These are phyloP conservation scores for Yarrowia sp. DNA, from an alignment of 805 yeast genomes.

Conservation along the genomic window DNA sequence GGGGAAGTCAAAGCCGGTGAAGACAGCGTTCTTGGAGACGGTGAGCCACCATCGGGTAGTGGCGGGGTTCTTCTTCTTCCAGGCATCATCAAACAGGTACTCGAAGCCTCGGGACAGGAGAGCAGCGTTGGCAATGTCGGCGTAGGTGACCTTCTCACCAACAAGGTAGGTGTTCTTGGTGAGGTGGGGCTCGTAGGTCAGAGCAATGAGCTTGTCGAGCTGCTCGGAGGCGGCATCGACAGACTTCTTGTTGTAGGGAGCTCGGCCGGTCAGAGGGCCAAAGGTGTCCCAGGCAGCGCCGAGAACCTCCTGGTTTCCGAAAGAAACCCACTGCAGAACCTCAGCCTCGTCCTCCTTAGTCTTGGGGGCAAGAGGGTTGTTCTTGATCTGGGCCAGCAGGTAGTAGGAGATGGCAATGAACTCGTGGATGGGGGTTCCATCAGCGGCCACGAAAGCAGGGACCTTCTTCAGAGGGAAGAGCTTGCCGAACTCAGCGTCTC, in stretches of 20 bases:
- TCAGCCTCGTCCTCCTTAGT: constrained; percentile 67
- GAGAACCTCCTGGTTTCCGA: constrained; percentile 73
- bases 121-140: constrained; percentile 65
- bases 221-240: constrained; percentile 57
- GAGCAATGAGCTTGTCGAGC: constrained; percentile 53
- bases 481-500: constrained; percentile 54
- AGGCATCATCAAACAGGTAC: constrained; percentile 65
- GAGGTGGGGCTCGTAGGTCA: constrained; percentile 51
- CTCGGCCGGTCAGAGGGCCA: constrained; percentile 65
- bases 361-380: constrained; percentile 65
- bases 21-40: constrained; percentile 54
- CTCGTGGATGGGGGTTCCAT: constrained; percentile 71
- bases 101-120: constrained; percentile 59
- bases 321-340: constrained; percentile 79
- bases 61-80: constrained; percentile 69
- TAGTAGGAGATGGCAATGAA: constrained; percentile 66
- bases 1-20: constrained; percentile 59
- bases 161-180: constrained; percentile 69
- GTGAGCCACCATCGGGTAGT: constrained; percentile 77
- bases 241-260: constrained; percentile 78
- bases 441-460: constrained; percentile 70
- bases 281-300: constrained; percentile 58
- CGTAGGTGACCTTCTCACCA: constrained; percentile 69
- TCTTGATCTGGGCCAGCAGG: constrained; percentile 44
- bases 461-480: constrained; percentile 64